Conservation (phyloP, 371 early-diverging fungal genomes). For the Mucor ambiguus region DNA sequence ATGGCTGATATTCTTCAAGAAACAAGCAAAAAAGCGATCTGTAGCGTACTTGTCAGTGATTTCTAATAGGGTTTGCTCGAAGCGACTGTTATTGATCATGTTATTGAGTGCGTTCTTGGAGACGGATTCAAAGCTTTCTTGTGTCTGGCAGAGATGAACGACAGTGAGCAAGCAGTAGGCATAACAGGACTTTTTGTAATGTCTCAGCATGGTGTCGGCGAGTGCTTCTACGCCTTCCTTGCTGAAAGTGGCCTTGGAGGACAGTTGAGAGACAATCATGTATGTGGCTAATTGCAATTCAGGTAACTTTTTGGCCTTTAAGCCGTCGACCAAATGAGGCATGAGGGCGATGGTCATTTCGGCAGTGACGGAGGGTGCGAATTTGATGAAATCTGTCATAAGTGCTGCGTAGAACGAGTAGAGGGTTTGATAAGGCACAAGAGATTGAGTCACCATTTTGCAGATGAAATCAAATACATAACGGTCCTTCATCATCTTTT, state of each 20-base stretch:
- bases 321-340: conserved; percentile 61
- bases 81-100: conserved; percentile 34
- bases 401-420: conserved; percentile 72
- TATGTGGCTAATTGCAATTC: conserved; percentile 66
- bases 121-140: conserved; percentile 50
- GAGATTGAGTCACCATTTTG: conserved; percentile 50
- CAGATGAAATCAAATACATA: conserved; percentile 71
- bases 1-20: conserved; percentile 35
- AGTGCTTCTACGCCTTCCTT: conserved; percentile 52
- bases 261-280: conserved; percentile 71
- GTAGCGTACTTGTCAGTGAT: conserved; percentile 57
- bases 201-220: conserved; percentile 45
- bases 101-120: conserved; percentile 45
- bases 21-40: conserved; percentile 52
- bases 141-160: conserved; percentile 69
- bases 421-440: conserved; percentile 55
- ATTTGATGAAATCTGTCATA: conserved; percentile 61
- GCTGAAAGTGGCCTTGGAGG: conserved; percentile 53
- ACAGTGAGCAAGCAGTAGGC: conserved; percentile 58
- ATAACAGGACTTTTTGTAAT: conserved; percentile 34
- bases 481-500: conserved; percentile 58
- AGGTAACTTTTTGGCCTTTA: conserved; percentile 45
- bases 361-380: conserved; percentile 50
- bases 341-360: conserved; percentile 52
- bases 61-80: conserved; percentile 38